A percentile compares a stretch with the other conserved stretches of the same genome.
Conservation (phyloP, 2,329 filamentous ascomycete species). For the Aspergillus terreus region DNA sequence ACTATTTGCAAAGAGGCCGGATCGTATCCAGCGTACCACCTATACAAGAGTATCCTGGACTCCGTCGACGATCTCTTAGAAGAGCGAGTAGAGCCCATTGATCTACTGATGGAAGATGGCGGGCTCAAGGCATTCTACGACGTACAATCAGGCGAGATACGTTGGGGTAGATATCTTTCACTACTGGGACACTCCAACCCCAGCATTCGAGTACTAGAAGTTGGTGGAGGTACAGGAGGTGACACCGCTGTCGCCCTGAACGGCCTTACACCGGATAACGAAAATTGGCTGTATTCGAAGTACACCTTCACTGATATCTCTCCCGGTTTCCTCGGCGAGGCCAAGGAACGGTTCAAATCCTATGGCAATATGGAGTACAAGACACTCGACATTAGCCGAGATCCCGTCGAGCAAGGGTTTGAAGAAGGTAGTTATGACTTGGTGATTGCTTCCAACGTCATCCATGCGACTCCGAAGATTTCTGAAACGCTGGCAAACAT, state of each 20-base stretch:
- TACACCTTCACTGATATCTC: constrained; percentile 32
- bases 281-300: constrained; percentile 13
- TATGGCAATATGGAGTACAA: constrained; percentile 25
- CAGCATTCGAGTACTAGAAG: constrained; percentile 20
- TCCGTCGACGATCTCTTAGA: constrained; percentile 10
- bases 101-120: constrained; percentile 16
- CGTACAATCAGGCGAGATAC: constrained; percentile 4
- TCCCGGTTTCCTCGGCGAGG: constrained; percentile 24
- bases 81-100: constrained; percentile 13
- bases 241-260: constrained; percentile 19
- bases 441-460: constrained; percentile 31
- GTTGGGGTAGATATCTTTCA: constrained; percentile 7
- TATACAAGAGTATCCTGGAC: constrained; percentile 5
- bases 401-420: constrained; percentile 28
- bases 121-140: constrained; percentile 12
- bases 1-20: neutral
- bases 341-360: constrained; percentile 18
- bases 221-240: constrained; percentile 28
- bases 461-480: constrained; percentile 21
- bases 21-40: neutral
- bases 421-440: constrained; percentile 27
- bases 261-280: neutral
- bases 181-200: constrained; percentile 21
- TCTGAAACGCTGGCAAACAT: constrained; percentile 24
- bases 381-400: constrained; percentile 27